Percentiles rank a stretch among this genome's conserved stretches.
phyloP scores from a whole-genome alignment of 768 basidiomycete species.

The Lactarius hengduanensis region DNA sequence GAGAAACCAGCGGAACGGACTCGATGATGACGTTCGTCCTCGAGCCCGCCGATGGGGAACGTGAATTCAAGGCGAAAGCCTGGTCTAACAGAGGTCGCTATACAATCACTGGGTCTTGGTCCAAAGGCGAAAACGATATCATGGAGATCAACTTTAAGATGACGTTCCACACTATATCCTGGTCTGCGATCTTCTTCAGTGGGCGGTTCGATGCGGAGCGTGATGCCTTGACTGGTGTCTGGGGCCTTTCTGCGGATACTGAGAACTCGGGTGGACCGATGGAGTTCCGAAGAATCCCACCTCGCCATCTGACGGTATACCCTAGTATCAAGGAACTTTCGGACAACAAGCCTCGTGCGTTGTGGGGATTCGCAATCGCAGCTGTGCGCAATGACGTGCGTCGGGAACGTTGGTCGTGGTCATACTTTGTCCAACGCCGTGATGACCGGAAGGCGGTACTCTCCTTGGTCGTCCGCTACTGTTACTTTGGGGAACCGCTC shows the following conservation, averaged over 20 bases:
- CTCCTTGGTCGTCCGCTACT: conserved; percentile 31
- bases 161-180: conserved; percentile 11
- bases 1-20: neutral
- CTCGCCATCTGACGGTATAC: conserved; percentile 31
- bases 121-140: conserved; percentile 21
- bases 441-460: conserved; percentile 32
- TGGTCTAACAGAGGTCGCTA: conserved; percentile 24
- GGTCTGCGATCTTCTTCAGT: conserved; percentile 11
- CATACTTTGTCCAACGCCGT: conserved; percentile 36
- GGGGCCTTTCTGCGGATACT: neutral
- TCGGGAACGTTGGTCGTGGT: conserved; percentile 34
- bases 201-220: conserved; percentile 14
- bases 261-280: conserved; percentile 15
- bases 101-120: conserved; percentile 26
- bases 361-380: conserved; percentile 36
- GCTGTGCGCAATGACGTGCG: conserved; percentile 31
- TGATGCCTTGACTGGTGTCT: conserved; percentile 17
- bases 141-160: conserved; percentile 26
- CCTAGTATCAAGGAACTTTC: conserved; percentile 32
- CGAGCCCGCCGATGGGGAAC: conserved; percentile 14
- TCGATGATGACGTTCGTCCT: conserved; percentile 22
- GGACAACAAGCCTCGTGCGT: conserved; percentile 31
- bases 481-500: conserved; percentile 24
- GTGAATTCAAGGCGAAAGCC: conserved; percentile 13
- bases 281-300: conserved; percentile 32